A percentile compares a stretch with the other conserved stretches of the same genome.
Conservation (phyloP, 441 rosid species). For the Macaranga tanarius region DNA sequence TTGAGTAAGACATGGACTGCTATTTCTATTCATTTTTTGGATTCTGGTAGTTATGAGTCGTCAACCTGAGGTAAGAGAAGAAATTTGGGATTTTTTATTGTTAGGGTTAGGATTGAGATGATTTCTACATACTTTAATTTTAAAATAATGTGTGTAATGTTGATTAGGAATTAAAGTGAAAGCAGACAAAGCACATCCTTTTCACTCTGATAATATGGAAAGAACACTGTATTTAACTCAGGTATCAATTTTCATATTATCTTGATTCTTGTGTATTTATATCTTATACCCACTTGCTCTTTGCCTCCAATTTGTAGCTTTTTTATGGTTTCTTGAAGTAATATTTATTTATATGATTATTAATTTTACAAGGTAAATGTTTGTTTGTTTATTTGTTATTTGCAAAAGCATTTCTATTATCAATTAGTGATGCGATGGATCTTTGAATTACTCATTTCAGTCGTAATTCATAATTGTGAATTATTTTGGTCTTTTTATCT, state of each 20-base stretch:
- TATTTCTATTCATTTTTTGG: no score
- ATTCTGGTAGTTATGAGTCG: no score
- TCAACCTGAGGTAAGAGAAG: no score
- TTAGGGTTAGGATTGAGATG: no score
- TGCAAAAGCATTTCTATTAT: background rate
- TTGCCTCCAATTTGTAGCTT: background rate
- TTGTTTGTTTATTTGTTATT: background rate
- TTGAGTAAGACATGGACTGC: no score
- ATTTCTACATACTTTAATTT: no score
- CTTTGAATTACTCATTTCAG: slow-evolving; percentile 29
- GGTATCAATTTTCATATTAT: slow-evolving; percentile 34
- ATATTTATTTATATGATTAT: no score
- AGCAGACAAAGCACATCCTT: slow-evolving; percentile 72
- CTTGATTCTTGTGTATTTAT: slow-evolving; percentile 14
- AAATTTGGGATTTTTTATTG: no score
- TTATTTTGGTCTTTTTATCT: slow-evolving; percentile 25
- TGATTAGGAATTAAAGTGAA: slow-evolving; percentile 75
- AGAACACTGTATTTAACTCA: slow-evolving; percentile 80
- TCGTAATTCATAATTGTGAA: background rate
- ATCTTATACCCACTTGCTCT: background rate
- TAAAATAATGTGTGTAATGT: background rate
- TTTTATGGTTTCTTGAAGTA: no score
- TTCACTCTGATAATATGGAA: slow-evolving; percentile 48
- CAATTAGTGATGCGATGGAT: background rate
- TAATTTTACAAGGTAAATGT: background rate